Evolutionary conservation across 139 green algal genomes (phyloP).

Genomic region (Desmodesmus armatus): DNA sequence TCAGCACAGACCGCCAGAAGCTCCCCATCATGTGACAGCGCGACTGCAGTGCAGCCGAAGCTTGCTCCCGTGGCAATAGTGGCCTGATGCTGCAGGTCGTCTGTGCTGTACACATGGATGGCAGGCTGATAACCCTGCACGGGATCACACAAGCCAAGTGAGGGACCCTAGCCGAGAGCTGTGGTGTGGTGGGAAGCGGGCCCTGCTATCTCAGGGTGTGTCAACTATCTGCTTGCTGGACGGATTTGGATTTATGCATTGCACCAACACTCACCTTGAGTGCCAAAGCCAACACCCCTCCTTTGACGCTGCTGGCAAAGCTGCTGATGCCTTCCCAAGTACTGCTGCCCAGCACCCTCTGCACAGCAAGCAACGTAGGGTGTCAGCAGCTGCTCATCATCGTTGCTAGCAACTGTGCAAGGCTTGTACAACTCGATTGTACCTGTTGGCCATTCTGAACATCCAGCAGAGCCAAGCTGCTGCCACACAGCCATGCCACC

Average conservation of each 20-base stretch:
- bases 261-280: slow-evolving; percentile 8
- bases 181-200: not conserved
- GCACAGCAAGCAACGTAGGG: slow-evolving; percentile 10
- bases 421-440: not conserved
- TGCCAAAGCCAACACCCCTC: slow-evolving; percentile 32
- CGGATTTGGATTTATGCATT: too few species aligned
- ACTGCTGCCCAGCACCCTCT: slow-evolving; percentile 34
- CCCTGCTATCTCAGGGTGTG: too few species aligned
- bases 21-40: slow-evolving; percentile 31
- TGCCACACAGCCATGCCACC: slow-evolving; percentile 24
- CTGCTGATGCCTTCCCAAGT: slow-evolving; percentile 26
- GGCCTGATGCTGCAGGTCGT: slow-evolving; percentile 18
- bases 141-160: not conserved
- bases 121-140: slow-evolving; percentile 10
- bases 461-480: slow-evolving; percentile 5
- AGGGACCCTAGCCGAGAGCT: not conserved
- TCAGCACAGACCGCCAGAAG: slow-evolving; percentile 20
- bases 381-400: not conserved
- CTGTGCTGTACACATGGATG: not conserved
- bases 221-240: too few species aligned
- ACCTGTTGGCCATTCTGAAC: slow-evolving; percentile 20
- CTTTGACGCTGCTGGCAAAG: slow-evolving; percentile 23
- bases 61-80: not conserved
- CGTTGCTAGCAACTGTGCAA: not conserved
- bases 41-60: slow-evolving; percentile 24